Base-by-base conservation (phyloP, 805 yeast genomes). In the Candida rishiriensis region DNA sequence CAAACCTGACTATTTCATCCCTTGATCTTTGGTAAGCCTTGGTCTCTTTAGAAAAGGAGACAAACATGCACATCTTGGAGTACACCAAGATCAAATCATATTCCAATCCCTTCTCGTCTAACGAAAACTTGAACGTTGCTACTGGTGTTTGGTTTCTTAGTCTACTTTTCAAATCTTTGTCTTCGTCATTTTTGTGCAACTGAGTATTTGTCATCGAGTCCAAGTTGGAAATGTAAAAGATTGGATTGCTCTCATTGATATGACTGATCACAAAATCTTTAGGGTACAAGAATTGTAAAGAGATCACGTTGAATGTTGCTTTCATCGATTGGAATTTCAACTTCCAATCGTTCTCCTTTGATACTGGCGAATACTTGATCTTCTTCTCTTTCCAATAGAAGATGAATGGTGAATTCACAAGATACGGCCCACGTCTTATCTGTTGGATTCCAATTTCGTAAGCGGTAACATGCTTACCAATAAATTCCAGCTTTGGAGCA, bases 401-500 rank as follows among this genome's bases (percentile, higher is more conserved):
- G 52, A 40, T 60, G 64, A 55, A 70, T 64, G 42, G 68, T 72
- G 61, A 71, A 79, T 64, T 67, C 72, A 56, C 76, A 78, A 63
- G 80, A 76, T 55, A 73, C 77, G 44, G 82, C 61, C 73, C 78
- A 71, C 35, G 70, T 77, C 49, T 78, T 71, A 61, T 78, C 80
- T 80, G 73, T 57, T 89, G 88, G 29, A 71, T 75, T 0, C 93
- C 96, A 47, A 85, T 67, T 39, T 75, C 76, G 64, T 86, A 89
- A 50, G 75, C 81, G 2, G 75, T 63, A 0, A 81, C 79, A 58
- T 79, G 64, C 60, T 79, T 56, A 29, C 40, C 44, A 39, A 57
- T 41, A n/a, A 43, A 49, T 11, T 37, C 37, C 35, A 57, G 37
- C 1, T 38, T 43, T 16, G 51, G 46, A 38, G 54, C 59, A 78